Evolutionary conservation across 306 rosid genomes (phyloP).

Genomic region (Prunus fruticosa): DNA sequence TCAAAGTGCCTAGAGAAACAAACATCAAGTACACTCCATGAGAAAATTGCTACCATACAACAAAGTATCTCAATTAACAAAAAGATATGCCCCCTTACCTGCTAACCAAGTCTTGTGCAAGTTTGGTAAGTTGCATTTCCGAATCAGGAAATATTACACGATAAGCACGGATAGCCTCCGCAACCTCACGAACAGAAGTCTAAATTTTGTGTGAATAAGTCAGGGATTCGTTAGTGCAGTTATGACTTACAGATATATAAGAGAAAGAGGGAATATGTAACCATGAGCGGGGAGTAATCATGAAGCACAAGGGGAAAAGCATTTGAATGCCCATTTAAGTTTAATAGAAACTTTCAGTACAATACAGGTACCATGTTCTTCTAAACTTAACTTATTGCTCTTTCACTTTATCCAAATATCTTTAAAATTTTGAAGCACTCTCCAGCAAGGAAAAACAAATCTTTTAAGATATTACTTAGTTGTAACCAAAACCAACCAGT

Average conservation of each 20-base stretch:
- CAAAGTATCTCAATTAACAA: slow-evolving; percentile 16
- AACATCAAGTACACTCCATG: slow-evolving; percentile 2
- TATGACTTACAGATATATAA: neutral
- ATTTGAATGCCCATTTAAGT: neutral
- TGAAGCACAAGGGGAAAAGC: slow-evolving; percentile 5
- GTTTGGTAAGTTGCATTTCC: slow-evolving; percentile 52
- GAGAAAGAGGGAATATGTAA: slow-evolving; percentile 3
- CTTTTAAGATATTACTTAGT: neutral
- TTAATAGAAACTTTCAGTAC: neutral
- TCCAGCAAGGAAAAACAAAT: neutral
- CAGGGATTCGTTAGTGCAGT: slow-evolving; percentile 4
- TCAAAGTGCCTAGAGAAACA: slow-evolving; percentile 41
- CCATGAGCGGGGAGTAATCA: slow-evolving; percentile 11
- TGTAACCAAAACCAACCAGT: slow-evolving; percentile 4
- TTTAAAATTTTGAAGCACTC: neutral
- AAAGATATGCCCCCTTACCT: slow-evolving; percentile 42
- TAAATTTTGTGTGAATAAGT: slow-evolving; percentile 25
- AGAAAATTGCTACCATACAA: slow-evolving; percentile 7
- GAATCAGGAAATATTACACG: slow-evolving; percentile 80
- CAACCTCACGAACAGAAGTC: slow-evolving; percentile 68
- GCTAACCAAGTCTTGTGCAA: slow-evolving; percentile 58
- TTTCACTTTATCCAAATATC: neutral
- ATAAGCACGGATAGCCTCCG: slow-evolving; percentile 72
- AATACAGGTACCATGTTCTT: neutral
- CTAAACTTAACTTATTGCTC: neutral